Percentiles rank a stretch among this genome's conserved stretches.
These are phyloP conservation scores for Cavenderia fasciculata DNA, from an alignment of 78 protist genomes.

Conservation along the genomic window DNA sequence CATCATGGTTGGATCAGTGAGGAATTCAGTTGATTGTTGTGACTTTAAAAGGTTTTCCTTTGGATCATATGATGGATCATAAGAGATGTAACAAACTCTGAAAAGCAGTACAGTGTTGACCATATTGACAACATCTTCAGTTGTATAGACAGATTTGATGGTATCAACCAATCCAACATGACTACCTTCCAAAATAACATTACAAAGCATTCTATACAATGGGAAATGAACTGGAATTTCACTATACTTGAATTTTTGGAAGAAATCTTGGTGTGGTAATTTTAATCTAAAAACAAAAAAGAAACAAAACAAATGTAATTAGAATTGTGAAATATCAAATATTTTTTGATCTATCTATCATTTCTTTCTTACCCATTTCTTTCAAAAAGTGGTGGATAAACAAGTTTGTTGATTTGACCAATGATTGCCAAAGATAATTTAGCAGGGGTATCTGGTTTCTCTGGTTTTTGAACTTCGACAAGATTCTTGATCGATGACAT, in stretches of 20 bases:
- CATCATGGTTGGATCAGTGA: constrained; percentile 47
- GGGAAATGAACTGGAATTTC: constrained; percentile 75
- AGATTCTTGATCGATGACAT: not conserved
- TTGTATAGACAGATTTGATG: not conserved
- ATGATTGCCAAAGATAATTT: constrained; percentile 1
- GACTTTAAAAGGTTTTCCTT: not conserved
- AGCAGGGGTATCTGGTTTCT: not conserved
- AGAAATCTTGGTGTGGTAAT: constrained; percentile 72
- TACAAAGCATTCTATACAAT: constrained; percentile 41
- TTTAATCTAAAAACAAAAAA: not conserved
- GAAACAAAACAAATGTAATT: too few relatives aligned
- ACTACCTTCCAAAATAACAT: not conserved
- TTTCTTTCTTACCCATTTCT: constrained; percentile 12
- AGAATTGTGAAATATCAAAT: too few relatives aligned
- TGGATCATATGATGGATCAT: constrained; percentile 40
- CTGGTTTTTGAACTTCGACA: not conserved
- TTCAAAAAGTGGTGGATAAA: constrained; percentile 12
- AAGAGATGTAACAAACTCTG: constrained; percentile 63
- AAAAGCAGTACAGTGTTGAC: constrained; percentile 20
- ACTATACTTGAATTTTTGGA: constrained; percentile 53
- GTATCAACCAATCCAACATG: not conserved
- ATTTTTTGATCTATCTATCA: not conserved
- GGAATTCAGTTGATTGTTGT: constrained; percentile 3
- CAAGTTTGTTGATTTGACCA: not conserved
- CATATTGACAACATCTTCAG: constrained; percentile 25